Conservation (phyloP, 1,284 basidiomycete genomes). For the Sporisorium graminicola region DNA sequence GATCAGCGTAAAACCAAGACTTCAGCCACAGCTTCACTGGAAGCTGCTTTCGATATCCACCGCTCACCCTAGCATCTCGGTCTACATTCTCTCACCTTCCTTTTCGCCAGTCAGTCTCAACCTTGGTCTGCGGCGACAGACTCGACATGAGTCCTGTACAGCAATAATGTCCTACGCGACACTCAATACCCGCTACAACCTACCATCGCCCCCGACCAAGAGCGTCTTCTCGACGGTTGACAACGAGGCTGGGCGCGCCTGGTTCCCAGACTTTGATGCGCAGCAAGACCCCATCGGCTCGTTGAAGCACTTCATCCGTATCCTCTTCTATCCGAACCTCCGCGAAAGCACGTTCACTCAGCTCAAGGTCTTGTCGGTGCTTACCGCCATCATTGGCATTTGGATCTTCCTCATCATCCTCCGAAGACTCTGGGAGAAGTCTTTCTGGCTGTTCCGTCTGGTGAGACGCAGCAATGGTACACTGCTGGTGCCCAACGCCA, state of each 20-base stretch:
- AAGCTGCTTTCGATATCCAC: too few species aligned
- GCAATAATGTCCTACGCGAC: conserved; percentile 28
- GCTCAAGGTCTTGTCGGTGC: conserved; percentile 35
- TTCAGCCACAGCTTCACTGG: too few species aligned
- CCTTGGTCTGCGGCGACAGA: not conserved
- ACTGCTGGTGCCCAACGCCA: conserved; percentile 42
- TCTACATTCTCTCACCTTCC: not conserved
- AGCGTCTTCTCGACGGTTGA: conserved; percentile 27
- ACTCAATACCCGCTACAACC: conserved; percentile 22
- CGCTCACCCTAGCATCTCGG: not conserved
- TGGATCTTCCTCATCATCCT: conserved; percentile 38
- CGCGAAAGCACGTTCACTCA: conserved; percentile 26
- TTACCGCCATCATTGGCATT: conserved; percentile 27
- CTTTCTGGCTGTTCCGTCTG: conserved; percentile 44
- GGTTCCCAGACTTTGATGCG: conserved; percentile 38
- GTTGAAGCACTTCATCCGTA: conserved; percentile 18
- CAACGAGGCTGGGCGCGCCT: conserved; percentile 22
- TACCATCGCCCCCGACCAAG: conserved; percentile 22
- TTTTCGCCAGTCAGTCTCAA: not conserved
- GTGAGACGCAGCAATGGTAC: conserved; percentile 31
- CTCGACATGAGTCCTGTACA: not conserved
- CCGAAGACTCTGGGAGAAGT: conserved; percentile 25
- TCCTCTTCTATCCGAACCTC: conserved; percentile 26
- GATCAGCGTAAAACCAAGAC: too few species aligned
- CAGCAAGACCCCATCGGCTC: conserved; percentile 18